Conservation (phyloP, 2,329 filamentous ascomycete genomes). For the Aspergillus sp. region DNA sequence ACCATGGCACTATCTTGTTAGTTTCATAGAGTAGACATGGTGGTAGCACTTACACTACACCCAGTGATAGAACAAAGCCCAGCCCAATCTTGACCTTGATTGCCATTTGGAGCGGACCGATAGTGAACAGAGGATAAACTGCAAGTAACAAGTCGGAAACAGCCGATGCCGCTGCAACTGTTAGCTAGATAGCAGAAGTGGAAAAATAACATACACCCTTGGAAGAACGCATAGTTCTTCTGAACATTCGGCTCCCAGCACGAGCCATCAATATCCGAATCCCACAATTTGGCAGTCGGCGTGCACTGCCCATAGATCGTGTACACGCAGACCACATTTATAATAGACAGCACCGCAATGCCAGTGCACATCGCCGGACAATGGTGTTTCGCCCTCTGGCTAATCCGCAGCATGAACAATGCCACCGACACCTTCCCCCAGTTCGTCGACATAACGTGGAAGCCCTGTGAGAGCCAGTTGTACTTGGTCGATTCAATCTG, state of each 20-base stretch:
- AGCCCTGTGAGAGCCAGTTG: constrained; percentile 14
- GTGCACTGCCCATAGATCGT: constrained; percentile 16
- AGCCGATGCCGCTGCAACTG: constrained; percentile 4
- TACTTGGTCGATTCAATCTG: constrained; percentile 7
- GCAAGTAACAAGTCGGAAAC: constrained; percentile 12
- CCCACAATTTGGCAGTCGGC: constrained; percentile 2
- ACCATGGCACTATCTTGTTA: constrained; percentile 8
- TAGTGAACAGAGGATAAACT: constrained; percentile 11
- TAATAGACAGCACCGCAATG: not conserved
- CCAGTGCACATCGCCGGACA: constrained; percentile 7
- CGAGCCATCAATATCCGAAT: not conserved
- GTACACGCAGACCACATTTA: constrained; percentile 10
- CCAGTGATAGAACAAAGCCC: constrained; percentile 9
- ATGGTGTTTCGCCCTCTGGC: constrained; percentile 8
- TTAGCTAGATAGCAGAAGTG: not conserved
- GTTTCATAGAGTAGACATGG: not conserved
- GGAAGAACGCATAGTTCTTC: constrained; percentile 14
- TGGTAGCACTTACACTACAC: constrained; percentile 6
- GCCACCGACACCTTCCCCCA: constrained; percentile 14
- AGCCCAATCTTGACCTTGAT: constrained; percentile 11
- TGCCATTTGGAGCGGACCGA: constrained; percentile 10
- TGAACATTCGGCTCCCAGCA: constrained; percentile 11
- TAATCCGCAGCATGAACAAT: constrained; percentile 13
- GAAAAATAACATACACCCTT: constrained; percentile 8
- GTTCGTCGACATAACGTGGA: constrained; percentile 16